A percentile compares a stretch with the other conserved stretches of the same genome.
Conservation (phyloP, 352 stramenopile genomes). For the Phytophthora tentaculata region DNA sequence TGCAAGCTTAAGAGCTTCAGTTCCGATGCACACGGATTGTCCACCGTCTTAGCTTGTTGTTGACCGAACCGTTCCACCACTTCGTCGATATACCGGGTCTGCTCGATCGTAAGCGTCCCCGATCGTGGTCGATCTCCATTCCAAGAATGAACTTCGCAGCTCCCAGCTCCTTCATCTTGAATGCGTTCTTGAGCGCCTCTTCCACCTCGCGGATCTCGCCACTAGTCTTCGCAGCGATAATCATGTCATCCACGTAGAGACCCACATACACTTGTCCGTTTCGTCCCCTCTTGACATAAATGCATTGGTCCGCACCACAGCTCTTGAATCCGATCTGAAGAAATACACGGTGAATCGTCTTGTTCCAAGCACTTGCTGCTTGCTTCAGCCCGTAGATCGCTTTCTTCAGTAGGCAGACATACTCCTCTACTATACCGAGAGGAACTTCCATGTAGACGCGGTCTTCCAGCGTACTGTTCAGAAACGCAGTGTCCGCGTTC, state of each 20-base stretch:
- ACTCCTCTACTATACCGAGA: background rate
- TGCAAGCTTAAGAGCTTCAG: background rate
- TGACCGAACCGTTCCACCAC: background rate
- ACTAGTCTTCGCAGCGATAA: background rate
- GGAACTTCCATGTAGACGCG: background rate
- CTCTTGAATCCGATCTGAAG: background rate
- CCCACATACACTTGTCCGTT: too few relatives aligned
- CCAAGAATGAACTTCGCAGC: background rate
- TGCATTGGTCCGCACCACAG: background rate
- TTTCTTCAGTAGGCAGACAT: background rate
- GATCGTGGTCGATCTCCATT: background rate
- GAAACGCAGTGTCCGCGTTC: conserved; percentile 1
- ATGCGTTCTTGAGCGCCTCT: background rate
- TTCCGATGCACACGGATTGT: conserved; percentile 1
- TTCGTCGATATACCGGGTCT: background rate
- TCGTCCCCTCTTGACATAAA: background rate
- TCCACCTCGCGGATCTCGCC: background rate
- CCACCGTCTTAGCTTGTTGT: background rate
- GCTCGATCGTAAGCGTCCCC: background rate
- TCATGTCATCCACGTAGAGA: too few relatives aligned
- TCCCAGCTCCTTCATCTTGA: background rate
- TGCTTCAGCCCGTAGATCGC: background rate
- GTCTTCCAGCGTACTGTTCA: background rate
- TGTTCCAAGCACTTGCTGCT: conserved; percentile 1
- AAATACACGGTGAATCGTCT: background rate